A percentile compares a stretch with the other conserved stretches of the same genome.
These are phyloP conservation scores for Calonectria crousiana DNA, from an alignment of 2,329 filamentous ascomycete genomes.

Conservation along the genomic window DNA sequence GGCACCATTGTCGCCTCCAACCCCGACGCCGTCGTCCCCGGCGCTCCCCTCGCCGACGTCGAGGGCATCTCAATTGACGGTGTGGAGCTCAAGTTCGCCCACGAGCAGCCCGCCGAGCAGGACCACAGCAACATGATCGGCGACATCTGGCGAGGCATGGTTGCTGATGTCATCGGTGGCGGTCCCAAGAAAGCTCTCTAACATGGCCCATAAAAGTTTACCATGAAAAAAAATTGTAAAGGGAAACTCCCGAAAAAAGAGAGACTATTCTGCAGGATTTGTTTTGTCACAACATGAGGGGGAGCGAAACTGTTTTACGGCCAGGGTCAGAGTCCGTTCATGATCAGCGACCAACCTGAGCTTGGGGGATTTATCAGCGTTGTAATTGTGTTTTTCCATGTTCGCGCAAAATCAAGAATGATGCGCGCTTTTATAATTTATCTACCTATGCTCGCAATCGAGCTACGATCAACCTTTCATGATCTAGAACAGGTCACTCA, in stretches of 20 bases:
- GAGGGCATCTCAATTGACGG: constrained; percentile 69
- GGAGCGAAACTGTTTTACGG: background rate
- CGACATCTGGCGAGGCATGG: constrained; percentile 68
- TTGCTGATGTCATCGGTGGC: constrained; percentile 59
- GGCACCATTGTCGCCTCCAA: constrained; percentile 69
- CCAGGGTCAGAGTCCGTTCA: constrained; percentile 12
- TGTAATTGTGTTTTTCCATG: constrained; percentile 35
- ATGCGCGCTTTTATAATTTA: constrained; percentile 25
- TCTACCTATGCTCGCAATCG: constrained; percentile 6
- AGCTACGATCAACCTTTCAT: constrained; percentile 28
- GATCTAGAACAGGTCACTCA: constrained; percentile 31
- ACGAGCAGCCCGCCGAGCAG: constrained; percentile 50
- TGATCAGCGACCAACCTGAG: constrained; percentile 16
- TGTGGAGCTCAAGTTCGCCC: constrained; percentile 66
- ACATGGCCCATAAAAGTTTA: background rate
- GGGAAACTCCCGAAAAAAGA: background rate
- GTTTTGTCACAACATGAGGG: constrained; percentile 20
- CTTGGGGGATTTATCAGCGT: constrained; percentile 37
- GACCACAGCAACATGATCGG: constrained; percentile 60
- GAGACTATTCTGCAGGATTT: background rate
- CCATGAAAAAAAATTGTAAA: constrained; percentile 21
- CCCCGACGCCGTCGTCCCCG: constrained; percentile 64
- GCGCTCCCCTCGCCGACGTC: constrained; percentile 67
- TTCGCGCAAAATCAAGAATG: constrained; percentile 22
- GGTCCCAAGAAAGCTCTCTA: constrained; percentile 24